Percentiles rank a stretch among this genome's conserved stretches.
phyloP scores from a whole-genome alignment of 140 eudicot genomes.

The Stevia rebaudiana region DNA sequence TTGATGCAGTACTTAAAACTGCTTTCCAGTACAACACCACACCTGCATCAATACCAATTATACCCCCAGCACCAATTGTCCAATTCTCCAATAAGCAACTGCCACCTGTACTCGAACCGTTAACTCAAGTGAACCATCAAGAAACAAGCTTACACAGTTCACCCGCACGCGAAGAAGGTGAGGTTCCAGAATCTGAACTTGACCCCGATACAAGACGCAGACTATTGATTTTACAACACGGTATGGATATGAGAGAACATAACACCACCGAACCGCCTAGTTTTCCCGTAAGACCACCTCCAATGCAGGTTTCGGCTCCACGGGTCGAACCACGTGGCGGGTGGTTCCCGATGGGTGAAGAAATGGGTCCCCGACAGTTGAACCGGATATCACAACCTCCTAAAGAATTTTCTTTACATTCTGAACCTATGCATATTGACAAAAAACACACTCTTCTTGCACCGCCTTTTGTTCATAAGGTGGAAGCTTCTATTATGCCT shows the following conservation, averaged over 20 bases:
- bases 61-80: conserved; percentile 42
- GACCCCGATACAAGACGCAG: conserved; percentile 97
- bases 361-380: conserved; percentile 60
- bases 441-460: conserved; percentile 49
- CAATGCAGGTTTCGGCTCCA: conserved; percentile 59
- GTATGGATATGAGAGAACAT: conserved; percentile 77
- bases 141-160: conserved; percentile 73
- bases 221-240: conserved; percentile 88
- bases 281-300: conserved; percentile 62
- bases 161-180: conserved; percentile 98
- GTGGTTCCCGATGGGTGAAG: conserved; percentile 82
- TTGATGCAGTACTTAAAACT: conserved; percentile 60
- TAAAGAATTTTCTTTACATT: conserved; percentile 44
- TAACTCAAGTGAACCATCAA: conserved; percentile 45
- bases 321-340: conserved; percentile 57
- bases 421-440: conserved; percentile 58
- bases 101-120: conserved; percentile 46
- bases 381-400: conserved; percentile 37
- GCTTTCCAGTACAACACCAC: conserved; percentile 39
- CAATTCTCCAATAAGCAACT: conserved; percentile 45
- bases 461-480: conserved; percentile 52
- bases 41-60: conserved; percentile 39
- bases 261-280: conserved; percentile 39
- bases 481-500: conserved; percentile 48
- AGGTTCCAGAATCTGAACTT: conserved; percentile 91